These are phyloP conservation scores for Thelonectria rubi DNA, from an alignment of 2,329 filamentous ascomycete genomes.

Conservation along the genomic window DNA sequence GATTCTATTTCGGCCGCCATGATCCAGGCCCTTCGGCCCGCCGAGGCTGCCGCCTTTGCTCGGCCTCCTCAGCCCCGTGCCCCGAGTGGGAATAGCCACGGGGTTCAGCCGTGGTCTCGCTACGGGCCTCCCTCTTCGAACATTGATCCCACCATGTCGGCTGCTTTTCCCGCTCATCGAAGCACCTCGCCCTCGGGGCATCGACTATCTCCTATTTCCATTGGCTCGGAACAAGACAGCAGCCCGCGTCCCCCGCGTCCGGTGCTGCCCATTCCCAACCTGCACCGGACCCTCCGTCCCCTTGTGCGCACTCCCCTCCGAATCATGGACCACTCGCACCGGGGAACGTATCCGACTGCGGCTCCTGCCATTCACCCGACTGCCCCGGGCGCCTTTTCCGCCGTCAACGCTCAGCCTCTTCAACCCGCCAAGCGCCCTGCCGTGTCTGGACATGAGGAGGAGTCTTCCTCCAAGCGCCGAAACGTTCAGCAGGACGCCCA, in stretches of 20 bases:
- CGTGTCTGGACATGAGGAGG: conserved; percentile 1
- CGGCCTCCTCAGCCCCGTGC: background rate
- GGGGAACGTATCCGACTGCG: background rate
- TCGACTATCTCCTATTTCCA: too few relatives aligned
- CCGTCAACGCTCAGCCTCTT: background rate
- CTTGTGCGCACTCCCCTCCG: conserved; percentile 9
- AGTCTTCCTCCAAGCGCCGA: conserved; percentile 12
- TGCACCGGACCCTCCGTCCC: background rate
- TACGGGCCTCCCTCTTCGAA: too few relatives aligned
- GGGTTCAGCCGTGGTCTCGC: too few relatives aligned
- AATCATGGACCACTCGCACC: background rate
- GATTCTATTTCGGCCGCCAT: background rate
- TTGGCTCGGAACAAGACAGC: background rate
- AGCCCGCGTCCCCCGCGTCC: too few relatives aligned
- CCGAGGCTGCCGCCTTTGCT: background rate
- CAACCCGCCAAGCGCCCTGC: conserved; percentile 3
- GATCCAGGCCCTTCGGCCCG: background rate
- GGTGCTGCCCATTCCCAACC: background rate
- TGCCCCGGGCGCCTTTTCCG: background rate
- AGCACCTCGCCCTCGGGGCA: background rate
- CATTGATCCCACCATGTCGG: background rate
- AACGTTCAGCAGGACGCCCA: background rate
- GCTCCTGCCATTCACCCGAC: background rate
- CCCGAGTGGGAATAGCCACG: background rate
- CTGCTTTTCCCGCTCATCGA: background rate